These are phyloP conservation scores for Emergomyces africanus DNA, from an alignment of 2,329 filamentous ascomycete genomes.

Conservation along the genomic window DNA sequence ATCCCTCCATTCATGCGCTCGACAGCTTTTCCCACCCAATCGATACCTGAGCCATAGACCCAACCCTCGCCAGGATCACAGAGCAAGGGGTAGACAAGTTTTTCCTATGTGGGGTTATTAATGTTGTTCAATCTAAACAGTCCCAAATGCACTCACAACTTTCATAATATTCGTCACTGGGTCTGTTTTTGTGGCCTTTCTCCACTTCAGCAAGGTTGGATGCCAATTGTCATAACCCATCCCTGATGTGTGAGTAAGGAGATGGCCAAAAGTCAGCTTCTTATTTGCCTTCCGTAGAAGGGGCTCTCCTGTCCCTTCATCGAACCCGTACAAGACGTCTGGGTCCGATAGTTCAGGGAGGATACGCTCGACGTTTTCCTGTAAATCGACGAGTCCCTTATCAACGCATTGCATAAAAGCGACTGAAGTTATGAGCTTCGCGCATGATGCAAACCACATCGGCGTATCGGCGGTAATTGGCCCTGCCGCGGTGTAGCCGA, in stretches of 20 bases:
- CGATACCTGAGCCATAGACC: constrained; percentile 36
- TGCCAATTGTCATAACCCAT: constrained; percentile 1
- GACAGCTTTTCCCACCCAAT: constrained; percentile 39
- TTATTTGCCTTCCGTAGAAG: constrained; percentile 2
- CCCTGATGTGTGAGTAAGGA: constrained; percentile 3
- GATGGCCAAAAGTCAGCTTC: constrained; percentile 3
- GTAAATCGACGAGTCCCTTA: constrained; percentile 33
- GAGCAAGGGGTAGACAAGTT: constrained; percentile 24
- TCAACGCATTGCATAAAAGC: constrained; percentile 42
- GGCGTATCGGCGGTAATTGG: not conserved
- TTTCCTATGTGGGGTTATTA: constrained; percentile 1
- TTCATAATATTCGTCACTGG: constrained; percentile 12
- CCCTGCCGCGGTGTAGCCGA: not conserved
- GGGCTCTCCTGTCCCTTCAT: constrained; percentile 14
- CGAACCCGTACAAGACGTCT: constrained; percentile 36
- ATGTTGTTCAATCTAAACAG: not conserved
- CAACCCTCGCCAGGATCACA: constrained; percentile 40
- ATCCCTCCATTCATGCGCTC: constrained; percentile 1
- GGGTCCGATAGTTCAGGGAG: constrained; percentile 36
- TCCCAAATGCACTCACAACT: not conserved
- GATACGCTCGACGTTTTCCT: constrained; percentile 31
- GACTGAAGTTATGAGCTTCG: constrained; percentile 37
- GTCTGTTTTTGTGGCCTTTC: not conserved
- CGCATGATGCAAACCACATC: constrained; percentile 14
- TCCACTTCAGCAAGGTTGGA: not conserved